Evolutionary conservation across 2,329 filamentous ascomycete species (phyloP), one percentile per base, ranked within the genome.

Genomic region (Exophiala sideris): DNA sequence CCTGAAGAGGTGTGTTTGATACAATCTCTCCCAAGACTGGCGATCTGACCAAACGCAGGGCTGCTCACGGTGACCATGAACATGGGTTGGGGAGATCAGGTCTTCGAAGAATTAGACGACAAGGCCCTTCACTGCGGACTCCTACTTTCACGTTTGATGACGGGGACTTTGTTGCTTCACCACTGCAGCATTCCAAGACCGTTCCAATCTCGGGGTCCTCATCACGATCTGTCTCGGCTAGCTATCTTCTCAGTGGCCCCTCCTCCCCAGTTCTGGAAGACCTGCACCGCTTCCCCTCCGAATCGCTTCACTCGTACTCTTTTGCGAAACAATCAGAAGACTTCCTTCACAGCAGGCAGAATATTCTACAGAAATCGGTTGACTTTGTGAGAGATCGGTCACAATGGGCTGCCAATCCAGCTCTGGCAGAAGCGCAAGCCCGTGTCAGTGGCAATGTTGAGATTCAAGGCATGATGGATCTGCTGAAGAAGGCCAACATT

Each of bases 291-390:
- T 99, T 99, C 68, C 92, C 94, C 1, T 90, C 89, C 64, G 94
- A 99, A 69, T 99, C 94, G 5, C 77, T 99, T 44, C 94, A 99
- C 72, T 99, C 94, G 1, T 99, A 99, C 74, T 97, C 92, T 10
- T 99, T 99, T 71, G 90, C 94, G 38, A 89, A 95, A 64, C 91
- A 96, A 71, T 92, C 91, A 2, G 91, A 96, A 67, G 92, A 97
- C 59, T 85, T 90, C 59, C 79, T 97, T 52, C 89, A 96, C 69
- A 96, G 84, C 69, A 87, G 94, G 50, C 91, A 97, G 70, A 95
- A 90, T 76, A 87, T 96, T 33, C 71, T 99, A 66, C 96, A 95
- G 73, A 83, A 92, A 55, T 95, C 91, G 7, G 86, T 96, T 67
- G 94, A 97, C 70, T 96, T 97, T 67, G 95, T 99, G 88, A 88